Base-by-base conservation (phyloP, 2,329 filamentous ascomycete species). In the Albifimbria verrucaria region DNA sequence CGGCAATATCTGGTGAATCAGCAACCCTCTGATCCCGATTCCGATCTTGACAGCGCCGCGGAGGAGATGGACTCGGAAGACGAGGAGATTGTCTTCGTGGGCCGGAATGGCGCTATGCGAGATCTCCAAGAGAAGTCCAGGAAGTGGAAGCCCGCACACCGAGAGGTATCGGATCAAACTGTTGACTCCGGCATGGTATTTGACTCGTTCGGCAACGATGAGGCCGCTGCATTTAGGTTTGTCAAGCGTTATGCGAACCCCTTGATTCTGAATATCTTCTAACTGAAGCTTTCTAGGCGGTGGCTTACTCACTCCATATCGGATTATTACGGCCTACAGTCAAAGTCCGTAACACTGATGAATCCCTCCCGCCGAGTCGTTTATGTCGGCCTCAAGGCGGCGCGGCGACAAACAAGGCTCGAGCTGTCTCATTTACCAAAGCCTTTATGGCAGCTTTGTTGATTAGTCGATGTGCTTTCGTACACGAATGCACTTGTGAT, bases 251-350 rank as follows among this genome's bases (percentile, higher is more conserved):
- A 23, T 25, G 36, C 47, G 44, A 48, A 42, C 18, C 9, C 12
- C 26, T 51, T 21, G 44, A 43, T 44, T 55, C 39, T 52, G 25
- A 25, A 43, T 45, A 32, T 44, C 12, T 50, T 45, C 55, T 60
- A 41, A 62, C 52, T 25, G 5, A 12, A 39, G 17, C 0, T 20
- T n/a, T 44, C 4, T 18, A 93, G 89, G 60, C 89, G 93, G 58
- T 97, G 92, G 89, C 82, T 97, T 51, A 90, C 95, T 1, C 92
- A 97, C 71, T 89, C 90, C 53, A 92, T 97, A 57, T 93, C 90
- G 10, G 84, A 88, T 41, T 97, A 97, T 70, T 97, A 97, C 67
- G 92, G 92, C 44, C 80, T 97, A 52, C 82, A 86, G 55, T 96
- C 92, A 20, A 91, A 86, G 75, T 92, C 89, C 4, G 83, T 93